Evolutionary conservation across 129 eudicot genomes (phyloP).

Genomic region (Helianthus tuberosus): DNA sequence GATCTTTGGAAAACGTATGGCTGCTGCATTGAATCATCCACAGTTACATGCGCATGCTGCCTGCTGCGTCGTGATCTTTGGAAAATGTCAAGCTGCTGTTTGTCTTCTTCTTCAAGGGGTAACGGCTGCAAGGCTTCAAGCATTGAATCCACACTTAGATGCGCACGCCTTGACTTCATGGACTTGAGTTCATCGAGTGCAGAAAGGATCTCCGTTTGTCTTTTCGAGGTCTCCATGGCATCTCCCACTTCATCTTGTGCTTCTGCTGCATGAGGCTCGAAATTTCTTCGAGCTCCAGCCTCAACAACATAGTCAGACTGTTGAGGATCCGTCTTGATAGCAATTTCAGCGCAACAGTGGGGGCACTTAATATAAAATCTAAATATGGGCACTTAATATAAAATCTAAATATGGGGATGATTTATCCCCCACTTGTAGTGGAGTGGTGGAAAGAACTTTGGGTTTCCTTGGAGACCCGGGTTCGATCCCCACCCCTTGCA

Average conservation of each 20-base stretch:
- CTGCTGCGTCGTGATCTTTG: too few relatives aligned
- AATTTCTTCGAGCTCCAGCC: slow-evolving; percentile 62
- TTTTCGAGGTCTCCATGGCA: slow-evolving; percentile 67
- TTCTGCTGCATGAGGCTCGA: slow-evolving; percentile 63
- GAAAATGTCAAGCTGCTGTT: too few relatives aligned
- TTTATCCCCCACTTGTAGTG: too few relatives aligned
- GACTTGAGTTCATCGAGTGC: slow-evolving; percentile 73
- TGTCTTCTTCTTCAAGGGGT: slow-evolving; percentile 52
- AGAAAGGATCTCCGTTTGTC: slow-evolving; percentile 70
- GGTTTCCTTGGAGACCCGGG: too few relatives aligned
- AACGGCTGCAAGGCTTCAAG: slow-evolving; percentile 61
- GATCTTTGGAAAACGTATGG: too few relatives aligned
- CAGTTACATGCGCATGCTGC: too few relatives aligned
- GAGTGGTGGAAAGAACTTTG: too few relatives aligned
- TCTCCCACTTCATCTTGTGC: slow-evolving; percentile 75
- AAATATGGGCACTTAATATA: too few relatives aligned
- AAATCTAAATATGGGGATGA: too few relatives aligned
- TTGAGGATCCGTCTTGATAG: slow-evolving; percentile 73
- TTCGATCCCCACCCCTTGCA: too few relatives aligned
- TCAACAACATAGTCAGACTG: slow-evolving; percentile 69
- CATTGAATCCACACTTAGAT: slow-evolving; percentile 64
- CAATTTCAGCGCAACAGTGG: slow-evolving; percentile 61
- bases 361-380: slow-evolving; percentile 77
- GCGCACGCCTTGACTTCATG: slow-evolving; percentile 77
- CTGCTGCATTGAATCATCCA: too few relatives aligned